Evolutionary conservation across 192 early-diverging fungal species (phyloP).

Genomic region (Gigaspora rosea): DNA sequence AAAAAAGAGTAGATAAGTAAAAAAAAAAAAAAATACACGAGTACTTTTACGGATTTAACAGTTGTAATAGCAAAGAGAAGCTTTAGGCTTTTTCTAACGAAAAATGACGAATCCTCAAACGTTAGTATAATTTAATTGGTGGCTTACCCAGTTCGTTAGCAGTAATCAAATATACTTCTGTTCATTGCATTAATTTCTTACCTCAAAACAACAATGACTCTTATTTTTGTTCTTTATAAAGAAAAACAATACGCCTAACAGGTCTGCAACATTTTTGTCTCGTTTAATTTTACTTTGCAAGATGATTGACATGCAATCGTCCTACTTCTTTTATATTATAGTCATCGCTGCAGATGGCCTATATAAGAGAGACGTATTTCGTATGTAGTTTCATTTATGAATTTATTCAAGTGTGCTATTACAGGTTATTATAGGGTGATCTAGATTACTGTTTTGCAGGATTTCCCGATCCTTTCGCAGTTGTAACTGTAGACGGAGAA

Average conservation of each 20-base stretch:
- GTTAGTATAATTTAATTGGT: slow-evolving; percentile 11
- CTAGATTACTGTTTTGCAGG: slow-evolving; percentile 40
- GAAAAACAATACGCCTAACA: slow-evolving; percentile 16
- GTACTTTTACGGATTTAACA: too few species aligned
- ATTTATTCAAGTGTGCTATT: not conserved
- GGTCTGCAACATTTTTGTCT: too few species aligned
- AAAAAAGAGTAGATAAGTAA: too few species aligned
- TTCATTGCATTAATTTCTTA: not conserved
- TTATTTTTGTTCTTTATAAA: not conserved
- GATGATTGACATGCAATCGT: not conserved
- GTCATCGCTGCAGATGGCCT: slow-evolving; percentile 93
- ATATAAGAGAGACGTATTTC: slow-evolving; percentile 89
- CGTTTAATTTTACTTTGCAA: not conserved
- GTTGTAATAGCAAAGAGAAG: not conserved
- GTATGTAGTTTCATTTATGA: slow-evolving; percentile 46
- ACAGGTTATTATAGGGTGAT: not conserved
- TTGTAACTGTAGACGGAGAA: slow-evolving; percentile 93
- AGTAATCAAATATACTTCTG: not conserved
- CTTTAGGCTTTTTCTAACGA: not conserved
- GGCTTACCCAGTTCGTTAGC: not conserved
- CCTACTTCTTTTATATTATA: slow-evolving; percentile 14
- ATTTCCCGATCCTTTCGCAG: slow-evolving; percentile 94
- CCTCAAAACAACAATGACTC: not conserved
- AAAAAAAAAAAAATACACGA: too few species aligned
- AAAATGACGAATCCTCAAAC: slow-evolving; percentile 12